Base-by-base conservation (phyloP, 202 grass and related monocot genomes). In the Thinopyrum obtusiflorum region DNA sequence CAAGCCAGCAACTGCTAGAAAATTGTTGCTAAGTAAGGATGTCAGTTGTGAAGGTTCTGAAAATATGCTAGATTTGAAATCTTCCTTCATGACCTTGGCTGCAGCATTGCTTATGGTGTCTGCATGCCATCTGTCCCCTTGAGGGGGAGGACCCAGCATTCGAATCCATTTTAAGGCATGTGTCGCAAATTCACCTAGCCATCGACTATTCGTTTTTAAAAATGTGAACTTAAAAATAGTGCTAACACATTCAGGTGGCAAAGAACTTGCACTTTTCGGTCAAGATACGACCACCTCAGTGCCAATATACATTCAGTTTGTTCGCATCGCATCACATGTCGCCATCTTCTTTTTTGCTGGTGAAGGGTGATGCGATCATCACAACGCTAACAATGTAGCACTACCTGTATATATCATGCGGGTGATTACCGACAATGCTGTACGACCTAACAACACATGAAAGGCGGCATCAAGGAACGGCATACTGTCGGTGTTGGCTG, bases 401-500 rank as follows among this genome's bases (percentile, higher is more conserved):
- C 4, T 73, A 10, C 61, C 25, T 36, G 31, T 28, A 76, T 68
- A 39, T 28, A 76, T 75, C 49, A 32, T 67, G 2, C n/a, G 35
- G 35, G 37, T 82, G 77, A 78, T 59, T 66, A 73, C 61, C 66
- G 82, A 78, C 11, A 31, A 72, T 67, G 57, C 14, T 73, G 65
- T 82, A 73, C 15, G 15, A 91, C 82, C 86, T 73, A 85, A 77
- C 77, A 37, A 59, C 82, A 24, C 42, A 11, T 72, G 55, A 77
- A 80, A 62, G 1, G 42, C 57, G n/a, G 85, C 65, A 64, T 81
- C 51, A 65, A 42, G 63, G 3, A 65, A 51, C 40, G 70, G 33
- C 81, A 28, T 44, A 74, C 70, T 60, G 86, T 82, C 78, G 78
- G 71, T 29, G 89, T 83, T 88, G 72, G 71, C 71, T 88, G 65